A percentile compares a stretch with the other conserved stretches of the same genome.
Conservation (phyloP, 345 rosid species). For the Eucalyptus pauciflora region DNA sequence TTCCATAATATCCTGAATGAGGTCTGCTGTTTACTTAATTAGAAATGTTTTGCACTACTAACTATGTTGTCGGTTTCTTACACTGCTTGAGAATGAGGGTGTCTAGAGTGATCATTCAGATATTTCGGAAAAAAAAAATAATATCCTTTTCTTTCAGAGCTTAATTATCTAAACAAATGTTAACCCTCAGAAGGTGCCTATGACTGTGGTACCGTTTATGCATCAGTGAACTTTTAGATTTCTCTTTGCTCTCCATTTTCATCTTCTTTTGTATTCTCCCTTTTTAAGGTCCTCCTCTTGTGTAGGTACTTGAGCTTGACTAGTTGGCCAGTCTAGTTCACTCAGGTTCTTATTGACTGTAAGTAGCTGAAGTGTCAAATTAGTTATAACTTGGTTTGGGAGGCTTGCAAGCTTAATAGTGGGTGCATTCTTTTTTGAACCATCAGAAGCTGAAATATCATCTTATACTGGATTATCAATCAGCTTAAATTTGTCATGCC, state of each 20-base stretch:
- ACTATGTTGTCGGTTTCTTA: background rate
- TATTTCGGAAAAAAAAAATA: background rate
- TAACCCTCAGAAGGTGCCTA: background rate
- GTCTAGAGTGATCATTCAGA: background rate
- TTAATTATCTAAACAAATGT: background rate
- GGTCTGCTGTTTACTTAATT: conserved; percentile 10
- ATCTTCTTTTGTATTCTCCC: background rate
- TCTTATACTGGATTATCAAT: background rate
- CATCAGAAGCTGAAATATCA: background rate
- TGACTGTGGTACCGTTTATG: background rate
- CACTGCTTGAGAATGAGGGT: background rate
- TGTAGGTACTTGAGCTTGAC: background rate
- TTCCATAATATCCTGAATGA: conserved; percentile 54
- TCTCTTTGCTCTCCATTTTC: background rate
- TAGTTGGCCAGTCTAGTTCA: background rate
- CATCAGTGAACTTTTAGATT: background rate
- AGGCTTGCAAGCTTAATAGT: background rate
- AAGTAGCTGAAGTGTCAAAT: background rate
- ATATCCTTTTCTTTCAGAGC: background rate
- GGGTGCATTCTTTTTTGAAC: background rate
- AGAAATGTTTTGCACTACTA: background rate
- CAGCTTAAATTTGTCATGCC: background rate
- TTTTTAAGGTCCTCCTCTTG: background rate
- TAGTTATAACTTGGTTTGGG: background rate
- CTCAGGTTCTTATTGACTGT: background rate